phyloP scores from a whole-genome alignment of 1,139 yeast species.

The Pichia sp. region DNA sequence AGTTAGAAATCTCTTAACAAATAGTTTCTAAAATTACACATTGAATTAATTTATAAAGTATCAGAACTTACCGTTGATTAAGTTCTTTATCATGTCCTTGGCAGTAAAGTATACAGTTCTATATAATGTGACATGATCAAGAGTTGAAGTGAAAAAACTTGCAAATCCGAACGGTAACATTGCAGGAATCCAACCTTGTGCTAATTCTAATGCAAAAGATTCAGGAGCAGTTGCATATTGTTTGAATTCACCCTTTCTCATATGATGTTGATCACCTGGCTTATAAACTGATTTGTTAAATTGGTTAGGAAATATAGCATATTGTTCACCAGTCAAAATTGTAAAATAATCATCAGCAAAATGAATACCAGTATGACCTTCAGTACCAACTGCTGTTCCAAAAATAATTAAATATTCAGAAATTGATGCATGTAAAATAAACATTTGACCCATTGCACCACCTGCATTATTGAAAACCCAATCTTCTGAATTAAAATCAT shows the following conservation, averaged over 20 bases:
- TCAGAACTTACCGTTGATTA: conserved; percentile 35
- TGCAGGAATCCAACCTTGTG: conserved; percentile 98
- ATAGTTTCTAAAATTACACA: background rate
- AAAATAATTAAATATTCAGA: conserved; percentile 86
- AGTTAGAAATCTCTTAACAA: too few species aligned
- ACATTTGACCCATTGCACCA: conserved; percentile 98
- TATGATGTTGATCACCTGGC: conserved; percentile 82
- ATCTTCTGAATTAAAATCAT: conserved; percentile 64
- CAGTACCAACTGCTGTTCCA: conserved; percentile 88
- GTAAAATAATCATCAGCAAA: conserved; percentile 96
- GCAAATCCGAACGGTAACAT: conserved; percentile 95
- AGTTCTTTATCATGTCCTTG: conserved; percentile 64
- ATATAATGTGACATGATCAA: conserved; percentile 64
- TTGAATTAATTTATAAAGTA: background rate
- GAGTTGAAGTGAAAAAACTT: conserved; percentile 71
- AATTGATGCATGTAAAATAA: conserved; percentile 91
- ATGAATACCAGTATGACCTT: conserved; percentile 94
- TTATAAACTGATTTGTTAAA: conserved; percentile 57
- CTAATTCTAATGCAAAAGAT: conserved; percentile 85
- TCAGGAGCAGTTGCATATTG: conserved; percentile 84
- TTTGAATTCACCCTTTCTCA: conserved; percentile 64
- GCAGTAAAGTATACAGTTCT: conserved; percentile 73
- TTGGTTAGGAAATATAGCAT: conserved; percentile 62
- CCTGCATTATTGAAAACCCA: conserved; percentile 99
- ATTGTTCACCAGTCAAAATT: conserved; percentile 72